Conservation (phyloP, 2,329 filamentous ascomycete species). For the Didymella segeticola region DNA sequence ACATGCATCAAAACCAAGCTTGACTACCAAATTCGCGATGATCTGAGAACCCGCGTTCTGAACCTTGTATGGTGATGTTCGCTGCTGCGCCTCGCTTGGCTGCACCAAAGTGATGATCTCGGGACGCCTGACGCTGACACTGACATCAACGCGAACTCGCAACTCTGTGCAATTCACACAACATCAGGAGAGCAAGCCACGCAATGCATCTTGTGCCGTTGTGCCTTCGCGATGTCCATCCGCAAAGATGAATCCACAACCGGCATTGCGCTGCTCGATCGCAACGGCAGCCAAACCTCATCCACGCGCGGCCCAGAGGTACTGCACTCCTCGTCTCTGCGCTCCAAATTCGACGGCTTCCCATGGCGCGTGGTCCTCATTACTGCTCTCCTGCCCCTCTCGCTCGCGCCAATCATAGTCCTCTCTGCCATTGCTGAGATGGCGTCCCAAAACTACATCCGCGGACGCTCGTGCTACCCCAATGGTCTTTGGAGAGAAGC, state of each 20-base stretch:
- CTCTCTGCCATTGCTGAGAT: conserved; percentile 38
- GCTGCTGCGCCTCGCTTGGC: conserved; percentile 17
- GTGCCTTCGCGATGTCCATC: not conserved
- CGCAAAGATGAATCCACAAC: not conserved
- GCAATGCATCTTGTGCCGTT: not conserved
- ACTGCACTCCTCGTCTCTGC: conserved; percentile 9
- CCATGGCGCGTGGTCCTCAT: conserved; percentile 32
- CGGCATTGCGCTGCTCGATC: not conserved
- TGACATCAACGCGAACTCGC: not conserved
- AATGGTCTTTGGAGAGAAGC: conserved; percentile 42
- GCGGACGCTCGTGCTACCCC: conserved; percentile 38
- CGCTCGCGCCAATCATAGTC: conserved; percentile 33
- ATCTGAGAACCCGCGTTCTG: too few relatives aligned
- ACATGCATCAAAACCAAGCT: not conserved
- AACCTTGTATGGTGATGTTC: too few relatives aligned
- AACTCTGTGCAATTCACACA: too few relatives aligned
- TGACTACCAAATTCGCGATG: too few relatives aligned
- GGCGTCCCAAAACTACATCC: conserved; percentile 37
- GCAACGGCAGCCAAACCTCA: not conserved
- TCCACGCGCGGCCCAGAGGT: not conserved
- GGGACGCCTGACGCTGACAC: conserved; percentile 10
- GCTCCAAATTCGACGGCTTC: conserved; percentile 23
- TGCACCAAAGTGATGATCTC: not conserved
- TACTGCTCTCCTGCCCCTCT: conserved; percentile 28
- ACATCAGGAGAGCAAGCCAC: too few relatives aligned